These are phyloP conservation scores for Astrothelium macrocarpum DNA, from an alignment of 495 filamentous ascomycete genomes.

Conservation along the genomic window DNA sequence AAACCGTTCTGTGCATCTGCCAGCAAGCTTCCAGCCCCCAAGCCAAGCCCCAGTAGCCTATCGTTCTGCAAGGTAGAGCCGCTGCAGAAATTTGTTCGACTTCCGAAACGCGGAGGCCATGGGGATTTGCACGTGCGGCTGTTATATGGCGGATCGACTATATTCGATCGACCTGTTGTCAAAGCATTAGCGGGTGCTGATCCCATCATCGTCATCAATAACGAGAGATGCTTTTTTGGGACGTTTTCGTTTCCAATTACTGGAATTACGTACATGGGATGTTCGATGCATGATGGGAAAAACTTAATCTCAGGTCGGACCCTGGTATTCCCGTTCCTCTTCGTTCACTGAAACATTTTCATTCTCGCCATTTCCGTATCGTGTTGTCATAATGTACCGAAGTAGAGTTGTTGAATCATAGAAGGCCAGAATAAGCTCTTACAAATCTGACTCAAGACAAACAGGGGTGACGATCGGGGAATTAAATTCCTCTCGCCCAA, in stretches of 20 bases:
- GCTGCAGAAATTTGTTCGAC: neutral
- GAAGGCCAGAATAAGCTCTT: neutral
- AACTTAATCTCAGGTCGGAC: no score
- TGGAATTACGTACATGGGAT: no score
- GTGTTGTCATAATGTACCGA: neutral
- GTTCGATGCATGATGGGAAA: no score
- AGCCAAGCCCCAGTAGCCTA: no score
- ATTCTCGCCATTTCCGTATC: neutral
- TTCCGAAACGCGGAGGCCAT: neutral
- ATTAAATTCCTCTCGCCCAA: neutral
- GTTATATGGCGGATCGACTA: no score
- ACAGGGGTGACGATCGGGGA: neutral
- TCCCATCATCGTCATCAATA: no score
- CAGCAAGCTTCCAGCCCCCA: no score
- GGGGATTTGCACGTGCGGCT: neutral
- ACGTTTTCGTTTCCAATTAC: neutral
- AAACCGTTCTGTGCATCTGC: neutral
- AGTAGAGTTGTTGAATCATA: neutral
- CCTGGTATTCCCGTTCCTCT: no score
- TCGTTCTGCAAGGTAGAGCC: neutral
- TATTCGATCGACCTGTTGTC: no score
- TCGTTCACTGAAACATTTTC: neutral
- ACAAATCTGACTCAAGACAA: neutral
- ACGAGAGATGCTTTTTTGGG: neutral
- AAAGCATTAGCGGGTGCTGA: neutral